Evolutionary conservation across 805 yeast species (phyloP).

Genomic region (Saccharomycopsis fermentans): DNA sequence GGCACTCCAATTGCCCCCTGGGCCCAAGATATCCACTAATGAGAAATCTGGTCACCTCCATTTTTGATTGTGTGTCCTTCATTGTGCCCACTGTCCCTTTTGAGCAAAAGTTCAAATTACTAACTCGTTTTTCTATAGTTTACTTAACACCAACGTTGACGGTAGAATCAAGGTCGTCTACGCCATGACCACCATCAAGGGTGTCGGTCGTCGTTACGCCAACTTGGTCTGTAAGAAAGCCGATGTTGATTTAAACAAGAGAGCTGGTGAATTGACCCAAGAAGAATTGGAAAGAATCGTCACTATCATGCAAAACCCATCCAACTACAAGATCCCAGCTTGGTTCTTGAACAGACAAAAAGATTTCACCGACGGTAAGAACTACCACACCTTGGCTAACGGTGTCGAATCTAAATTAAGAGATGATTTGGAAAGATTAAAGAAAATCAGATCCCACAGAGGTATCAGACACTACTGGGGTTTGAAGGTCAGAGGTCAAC

Average conservation of each 20-base stretch:
- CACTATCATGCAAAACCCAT: constrained; percentile 99
- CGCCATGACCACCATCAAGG: constrained; percentile 99
- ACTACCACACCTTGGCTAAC: constrained; percentile 98
- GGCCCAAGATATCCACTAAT: too few species aligned
- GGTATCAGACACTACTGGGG: constrained; percentile 99
- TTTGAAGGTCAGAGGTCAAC: constrained; percentile 99
- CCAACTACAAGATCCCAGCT: constrained; percentile 97
- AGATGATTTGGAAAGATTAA: constrained; percentile 99
- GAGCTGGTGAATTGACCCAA: constrained; percentile 99
- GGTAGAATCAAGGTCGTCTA: constrained; percentile 99
- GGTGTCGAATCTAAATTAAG: constrained; percentile 98
- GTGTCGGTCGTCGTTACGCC: constrained; percentile 99
- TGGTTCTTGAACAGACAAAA: constrained; percentile 99
- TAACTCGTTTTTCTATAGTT: constrained; percentile 39
- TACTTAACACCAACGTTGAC: constrained; percentile 99
- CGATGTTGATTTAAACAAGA: constrained; percentile 94
- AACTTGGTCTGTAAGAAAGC: constrained; percentile 99
- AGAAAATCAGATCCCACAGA: constrained; percentile 99
- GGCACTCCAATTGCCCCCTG: too few species aligned
- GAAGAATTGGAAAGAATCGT: constrained; percentile 99
- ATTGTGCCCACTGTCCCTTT: too few species aligned
- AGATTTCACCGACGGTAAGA: constrained; percentile 97
- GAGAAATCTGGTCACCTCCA: too few species aligned
- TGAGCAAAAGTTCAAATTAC: constrained; percentile 12
- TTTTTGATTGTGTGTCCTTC: too few species aligned